These are phyloP conservation scores for Leishmania arabica DNA, from an alignment of 208 protist genomes.

Conservation along the genomic window DNA sequence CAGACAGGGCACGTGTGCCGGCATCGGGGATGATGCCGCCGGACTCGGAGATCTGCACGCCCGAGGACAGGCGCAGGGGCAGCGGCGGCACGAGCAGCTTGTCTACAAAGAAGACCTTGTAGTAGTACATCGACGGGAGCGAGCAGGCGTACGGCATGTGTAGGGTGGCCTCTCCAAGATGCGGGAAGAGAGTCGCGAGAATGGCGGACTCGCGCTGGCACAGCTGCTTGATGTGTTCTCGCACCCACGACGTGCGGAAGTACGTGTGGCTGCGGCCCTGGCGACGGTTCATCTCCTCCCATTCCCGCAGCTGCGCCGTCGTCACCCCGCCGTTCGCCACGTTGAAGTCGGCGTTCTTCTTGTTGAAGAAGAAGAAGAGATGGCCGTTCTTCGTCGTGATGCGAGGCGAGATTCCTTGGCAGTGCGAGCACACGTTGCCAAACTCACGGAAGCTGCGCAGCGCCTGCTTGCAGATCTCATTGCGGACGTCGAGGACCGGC, in stretches of 20 bases:
- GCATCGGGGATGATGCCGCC: constrained; percentile 69
- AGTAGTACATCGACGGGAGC: constrained; percentile 56
- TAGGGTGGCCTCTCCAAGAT: constrained; percentile 80
- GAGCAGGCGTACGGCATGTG: constrained; percentile 51
- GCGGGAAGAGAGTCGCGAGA: constrained; percentile 75
- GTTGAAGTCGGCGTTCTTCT: constrained; percentile 62
- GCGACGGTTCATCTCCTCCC: constrained; percentile 58
- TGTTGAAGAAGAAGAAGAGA: constrained; percentile 86
- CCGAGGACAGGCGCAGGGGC: constrained; percentile 78
- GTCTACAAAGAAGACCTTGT: constrained; percentile 89
- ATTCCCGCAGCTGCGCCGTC: constrained; percentile 56
- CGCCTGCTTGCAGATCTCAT: constrained; percentile 74
- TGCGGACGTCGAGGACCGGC: constrained; percentile 69
- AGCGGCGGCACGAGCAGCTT: constrained; percentile 87
- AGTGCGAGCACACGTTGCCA: constrained; percentile 72
- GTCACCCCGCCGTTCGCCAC: constrained; percentile 57
- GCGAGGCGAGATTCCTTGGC: constrained; percentile 68
- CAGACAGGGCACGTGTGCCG: constrained; percentile 66
- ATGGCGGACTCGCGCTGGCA: constrained; percentile 68
- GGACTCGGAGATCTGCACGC: constrained; percentile 68
- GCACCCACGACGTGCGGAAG: constrained; percentile 56
- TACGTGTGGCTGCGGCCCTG: constrained; percentile 77
- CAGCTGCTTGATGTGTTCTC: constrained; percentile 84
- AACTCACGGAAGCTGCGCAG: constrained; percentile 65
- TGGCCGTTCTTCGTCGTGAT: constrained; percentile 79